Conservation (phyloP, 1,284 basidiomycete species). For the Boletus semigastroideus region DNA sequence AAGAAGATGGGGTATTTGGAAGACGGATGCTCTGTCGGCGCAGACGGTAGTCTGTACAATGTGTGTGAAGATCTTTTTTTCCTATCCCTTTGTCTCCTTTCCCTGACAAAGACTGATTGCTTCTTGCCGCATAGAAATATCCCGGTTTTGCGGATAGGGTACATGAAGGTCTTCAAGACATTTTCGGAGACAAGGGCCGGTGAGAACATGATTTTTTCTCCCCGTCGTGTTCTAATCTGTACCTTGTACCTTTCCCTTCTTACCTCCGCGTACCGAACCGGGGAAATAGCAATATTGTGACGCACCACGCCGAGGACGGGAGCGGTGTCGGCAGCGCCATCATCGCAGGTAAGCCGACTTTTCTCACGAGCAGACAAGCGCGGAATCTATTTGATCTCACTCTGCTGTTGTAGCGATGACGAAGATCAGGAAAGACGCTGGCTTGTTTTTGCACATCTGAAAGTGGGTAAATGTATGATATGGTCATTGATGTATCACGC, state of each 20-base stretch:
- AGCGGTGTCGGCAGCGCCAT: constrained; percentile 96
- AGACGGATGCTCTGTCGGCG: constrained; percentile 85
- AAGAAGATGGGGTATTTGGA: constrained; percentile 91
- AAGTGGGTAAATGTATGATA: not conserved
- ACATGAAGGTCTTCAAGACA: constrained; percentile 85
- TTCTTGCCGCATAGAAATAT: constrained; percentile 71
- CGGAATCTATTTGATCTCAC: constrained; percentile 2
- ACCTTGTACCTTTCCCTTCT: not conserved
- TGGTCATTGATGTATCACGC: not conserved
- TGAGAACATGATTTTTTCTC: constrained; percentile 39
- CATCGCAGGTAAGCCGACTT: constrained; percentile 74
- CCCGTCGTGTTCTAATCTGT: not conserved
- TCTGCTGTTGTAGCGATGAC: constrained; percentile 52
- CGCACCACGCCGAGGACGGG: constrained; percentile 92
- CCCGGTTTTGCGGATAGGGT: constrained; percentile 89
- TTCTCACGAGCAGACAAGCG: not conserved
- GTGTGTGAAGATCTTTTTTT: constrained; percentile 45
- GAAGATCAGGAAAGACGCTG: constrained; percentile 53
- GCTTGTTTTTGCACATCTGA: constrained; percentile 40
- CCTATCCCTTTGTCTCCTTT: not conserved
- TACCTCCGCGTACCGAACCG: not conserved
- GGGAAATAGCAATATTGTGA: constrained; percentile 69
- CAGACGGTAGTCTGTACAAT: constrained; percentile 92
- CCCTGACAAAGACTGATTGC: constrained; percentile 8
- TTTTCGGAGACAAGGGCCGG: constrained; percentile 93